Evolutionary conservation across 2,329 filamentous ascomycete species (phyloP), one percentile per base, ranked within the genome.

Genomic region (Epicoccum sorghinum): DNA sequence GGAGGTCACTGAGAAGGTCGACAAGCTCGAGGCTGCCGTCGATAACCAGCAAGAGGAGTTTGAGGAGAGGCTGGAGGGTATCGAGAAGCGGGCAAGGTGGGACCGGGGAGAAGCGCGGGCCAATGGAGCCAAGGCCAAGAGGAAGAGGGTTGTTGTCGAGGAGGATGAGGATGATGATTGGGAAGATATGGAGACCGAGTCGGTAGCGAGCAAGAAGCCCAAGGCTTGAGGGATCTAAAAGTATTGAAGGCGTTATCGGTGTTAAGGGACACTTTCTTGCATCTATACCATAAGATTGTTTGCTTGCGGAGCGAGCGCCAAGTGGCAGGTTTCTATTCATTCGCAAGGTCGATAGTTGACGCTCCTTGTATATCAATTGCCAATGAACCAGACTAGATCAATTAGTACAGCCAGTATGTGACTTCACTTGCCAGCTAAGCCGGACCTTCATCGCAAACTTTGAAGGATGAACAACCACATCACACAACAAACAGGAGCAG

Each of bases 1-100:
- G 36, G 89, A 91, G 49, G 78, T 79, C 4, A 72, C 77, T 0
- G 89, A 93, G 71, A 82, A 89, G 32, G 84, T 89, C 7, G 83
- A 89, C 52, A 91, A 89, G 78, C 78, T 96, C 3, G 84, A 90
- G 44, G 83, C 89, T 61, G 88, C 88, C 0, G 77, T 92, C 22
- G 78, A 81, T 13, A 83, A 83, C 42, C 88, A 93, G 13, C 84
- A 89, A 66, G 82, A 86, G 45, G 89, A 91, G 62, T 93, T 92
- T 72, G 83, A 83, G n/a, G 81, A 85, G 47, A 77, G 91, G 36
- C 74, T 93, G 33, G 80, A 84, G 47, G 75, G 66, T 24, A 70
- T 79, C 2, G 70, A 75, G 60, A 73, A 68, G 64, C 67, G 73
- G 29, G 71, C 53, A 18, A 58, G 57, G 23, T 67, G 62, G 55